Conservation (phyloP, 805 yeast species). For the Candida germanica region DNA sequence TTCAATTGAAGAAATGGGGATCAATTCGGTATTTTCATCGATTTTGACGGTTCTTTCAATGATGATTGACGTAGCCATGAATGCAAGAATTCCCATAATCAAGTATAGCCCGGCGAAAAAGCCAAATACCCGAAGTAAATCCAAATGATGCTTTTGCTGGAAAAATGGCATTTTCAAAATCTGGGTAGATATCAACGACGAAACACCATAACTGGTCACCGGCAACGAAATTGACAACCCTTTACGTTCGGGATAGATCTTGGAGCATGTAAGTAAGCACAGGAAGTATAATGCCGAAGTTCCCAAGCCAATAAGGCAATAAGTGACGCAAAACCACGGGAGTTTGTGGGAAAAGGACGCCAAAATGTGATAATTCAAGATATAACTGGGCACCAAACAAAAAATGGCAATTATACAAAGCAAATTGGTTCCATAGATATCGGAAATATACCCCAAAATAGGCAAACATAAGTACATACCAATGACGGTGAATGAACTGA, state of each 20-base stretch:
- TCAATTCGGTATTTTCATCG: slow-evolving; percentile 23
- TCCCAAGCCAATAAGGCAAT: slow-evolving; percentile 63
- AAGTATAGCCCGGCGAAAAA: slow-evolving; percentile 53
- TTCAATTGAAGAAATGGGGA: slow-evolving; percentile 34
- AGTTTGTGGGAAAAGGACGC: slow-evolving; percentile 9
- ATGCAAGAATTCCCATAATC: slow-evolving; percentile 55
- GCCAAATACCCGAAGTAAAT: slow-evolving; percentile 51
- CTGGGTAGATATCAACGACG: slow-evolving; percentile 74
- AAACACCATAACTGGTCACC: slow-evolving; percentile 81
- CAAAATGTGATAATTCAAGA: slow-evolving; percentile 22
- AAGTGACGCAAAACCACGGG: slow-evolving; percentile 41
- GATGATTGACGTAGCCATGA: slow-evolving; percentile 63
- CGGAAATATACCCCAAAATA: slow-evolving; percentile 75
- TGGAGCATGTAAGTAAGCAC: slow-evolving; percentile 76
- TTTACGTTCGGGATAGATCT: slow-evolving; percentile 71
- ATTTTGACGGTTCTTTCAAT: slow-evolving; percentile 23
- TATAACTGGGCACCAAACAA: slow-evolving; percentile 68
- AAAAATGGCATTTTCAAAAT: slow-evolving; percentile 44
- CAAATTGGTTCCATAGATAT: slow-evolving; percentile 78
- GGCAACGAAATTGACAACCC: slow-evolving; percentile 86
- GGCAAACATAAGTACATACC: slow-evolving; percentile 90
- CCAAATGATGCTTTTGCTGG: slow-evolving; percentile 25
- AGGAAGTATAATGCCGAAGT: slow-evolving; percentile 72
- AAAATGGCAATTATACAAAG: slow-evolving; percentile 59
- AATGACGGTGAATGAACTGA: slow-evolving; percentile 68